Percentiles rank a stretch among this genome's conserved stretches.
Conservation (phyloP, 495 filamentous ascomycete species). For the Neurospora sp. region DNA sequence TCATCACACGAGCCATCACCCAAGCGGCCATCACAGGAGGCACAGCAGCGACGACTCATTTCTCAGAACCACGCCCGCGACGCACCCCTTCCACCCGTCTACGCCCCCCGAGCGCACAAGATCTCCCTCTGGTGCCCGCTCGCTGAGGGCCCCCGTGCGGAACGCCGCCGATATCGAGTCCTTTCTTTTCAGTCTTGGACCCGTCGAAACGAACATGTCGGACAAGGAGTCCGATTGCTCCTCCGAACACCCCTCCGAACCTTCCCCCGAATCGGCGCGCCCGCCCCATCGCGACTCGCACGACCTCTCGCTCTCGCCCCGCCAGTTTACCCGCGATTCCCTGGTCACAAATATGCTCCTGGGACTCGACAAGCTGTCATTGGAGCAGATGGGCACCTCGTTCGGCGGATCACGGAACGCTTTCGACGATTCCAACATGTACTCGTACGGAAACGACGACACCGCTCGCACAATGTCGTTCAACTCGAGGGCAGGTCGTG, state of each 20-base stretch:
- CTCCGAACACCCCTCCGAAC: neutral
- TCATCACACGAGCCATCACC: neutral
- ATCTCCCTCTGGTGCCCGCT: constrained; percentile 9
- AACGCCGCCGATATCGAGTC: constrained; percentile 23
- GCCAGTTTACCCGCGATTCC: constrained; percentile 71
- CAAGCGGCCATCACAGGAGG: neutral
- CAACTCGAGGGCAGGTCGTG: constrained; percentile 32
- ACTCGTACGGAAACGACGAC: constrained; percentile 18
- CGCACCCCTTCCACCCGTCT: neutral
- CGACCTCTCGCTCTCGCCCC: constrained; percentile 68
- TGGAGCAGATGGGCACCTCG: constrained; percentile 35
- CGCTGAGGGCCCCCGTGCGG: constrained; percentile 16
- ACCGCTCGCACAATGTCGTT: constrained; percentile 24
- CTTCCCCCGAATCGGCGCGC: constrained; percentile 20
- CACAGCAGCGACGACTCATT: neutral
- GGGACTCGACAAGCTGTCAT: constrained; percentile 71
- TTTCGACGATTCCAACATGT: constrained; percentile 22
- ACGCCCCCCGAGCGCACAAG: neutral
- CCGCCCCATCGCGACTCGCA: constrained; percentile 59
- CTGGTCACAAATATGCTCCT: constrained; percentile 88
- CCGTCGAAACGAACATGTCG: constrained; percentile 20
- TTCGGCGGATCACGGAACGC: constrained; percentile 10
- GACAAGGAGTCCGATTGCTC: constrained; percentile 19
- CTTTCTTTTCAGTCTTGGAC: constrained; percentile 23
- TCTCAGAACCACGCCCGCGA: neutral